A percentile compares a stretch with the other conserved stretches of the same genome.
These are phyloP conservation scores for Leptographium wingfieldii DNA, from an alignment of 2,329 filamentous ascomycete genomes.

Conservation along the genomic window DNA sequence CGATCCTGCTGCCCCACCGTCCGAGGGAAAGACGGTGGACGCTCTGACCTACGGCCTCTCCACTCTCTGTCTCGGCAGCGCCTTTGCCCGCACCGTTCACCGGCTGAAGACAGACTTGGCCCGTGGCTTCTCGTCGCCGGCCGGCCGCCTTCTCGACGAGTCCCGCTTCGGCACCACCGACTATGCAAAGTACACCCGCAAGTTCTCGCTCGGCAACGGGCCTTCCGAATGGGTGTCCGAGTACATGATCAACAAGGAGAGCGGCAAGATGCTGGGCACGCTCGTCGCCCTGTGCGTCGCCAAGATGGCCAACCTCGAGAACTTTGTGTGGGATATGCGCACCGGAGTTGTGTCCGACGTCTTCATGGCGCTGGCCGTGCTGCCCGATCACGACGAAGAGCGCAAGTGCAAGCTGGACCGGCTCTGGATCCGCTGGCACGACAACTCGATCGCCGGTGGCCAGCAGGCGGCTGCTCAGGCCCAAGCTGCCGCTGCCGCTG, in stretches of 20 bases:
- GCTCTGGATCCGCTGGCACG: conserved; percentile 74
- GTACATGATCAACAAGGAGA: conserved; percentile 71
- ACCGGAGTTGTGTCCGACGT: conserved; percentile 72
- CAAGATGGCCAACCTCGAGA: conserved; percentile 70
- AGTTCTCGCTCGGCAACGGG: conserved; percentile 77
- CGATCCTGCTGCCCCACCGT: conserved; percentile 49
- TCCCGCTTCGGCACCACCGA: conserved; percentile 38
- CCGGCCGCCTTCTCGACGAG: conserved; percentile 8
- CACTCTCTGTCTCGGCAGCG: conserved; percentile 59
- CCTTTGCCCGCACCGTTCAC: conserved; percentile 27
- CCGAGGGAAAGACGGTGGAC: conserved; percentile 62
- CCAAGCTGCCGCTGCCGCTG: neutral
- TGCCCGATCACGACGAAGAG: conserved; percentile 47
- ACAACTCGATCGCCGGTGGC: conserved; percentile 43
- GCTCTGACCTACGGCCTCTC: conserved; percentile 72
- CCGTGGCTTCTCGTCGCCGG: neutral
- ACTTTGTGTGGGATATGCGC: conserved; percentile 82
- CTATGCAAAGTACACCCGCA: conserved; percentile 66
- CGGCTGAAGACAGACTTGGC: conserved; percentile 17
- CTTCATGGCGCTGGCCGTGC: conserved; percentile 63
- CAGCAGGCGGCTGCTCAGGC: conserved; percentile 17
- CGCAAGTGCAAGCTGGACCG: conserved; percentile 54
- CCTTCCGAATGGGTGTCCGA: conserved; percentile 67
- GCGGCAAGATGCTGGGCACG: conserved; percentile 80
- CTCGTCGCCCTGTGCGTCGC: conserved; percentile 67